Evolutionary conservation across 2,329 filamentous ascomycete genomes (phyloP).

Genomic region (Polychaeton citri): DNA sequence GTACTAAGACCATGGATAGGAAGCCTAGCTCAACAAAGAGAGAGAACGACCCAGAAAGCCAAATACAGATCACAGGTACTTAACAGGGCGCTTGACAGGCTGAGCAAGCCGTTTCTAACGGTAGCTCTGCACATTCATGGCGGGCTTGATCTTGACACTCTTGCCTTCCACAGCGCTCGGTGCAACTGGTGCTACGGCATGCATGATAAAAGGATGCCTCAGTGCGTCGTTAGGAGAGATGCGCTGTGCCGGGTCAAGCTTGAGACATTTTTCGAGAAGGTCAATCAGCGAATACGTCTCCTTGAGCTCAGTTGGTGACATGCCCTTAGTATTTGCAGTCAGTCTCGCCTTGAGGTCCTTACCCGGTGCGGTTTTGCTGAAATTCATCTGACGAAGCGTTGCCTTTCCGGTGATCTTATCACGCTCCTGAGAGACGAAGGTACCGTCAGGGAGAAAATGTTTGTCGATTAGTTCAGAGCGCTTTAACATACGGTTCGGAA

Average conservation of each 20-base stretch:
- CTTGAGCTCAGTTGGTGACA: constrained; percentile 59
- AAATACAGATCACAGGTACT: too few species aligned
- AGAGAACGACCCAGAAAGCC: too few species aligned
- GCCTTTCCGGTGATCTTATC: constrained; percentile 82
- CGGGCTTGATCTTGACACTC: too few species aligned
- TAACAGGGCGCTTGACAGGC: too few species aligned
- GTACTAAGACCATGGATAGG: too few species aligned
- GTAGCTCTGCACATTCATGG: too few species aligned
- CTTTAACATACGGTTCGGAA: constrained; percentile 78
- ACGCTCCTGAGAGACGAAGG: constrained; percentile 72
- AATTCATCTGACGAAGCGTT: constrained; percentile 51
- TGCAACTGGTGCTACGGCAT: too few species aligned
- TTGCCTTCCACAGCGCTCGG: too few species aligned
- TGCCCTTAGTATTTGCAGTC: constrained; percentile 49
- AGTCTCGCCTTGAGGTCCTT: constrained; percentile 72
- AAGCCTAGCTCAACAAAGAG: too few species aligned
- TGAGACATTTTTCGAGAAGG: constrained; percentile 74
- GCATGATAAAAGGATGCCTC: constrained; percentile 71
- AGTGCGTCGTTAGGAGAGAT: constrained; percentile 77
- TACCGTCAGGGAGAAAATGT: constrained; percentile 75
- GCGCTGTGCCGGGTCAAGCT: constrained; percentile 69
- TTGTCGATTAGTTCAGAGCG: constrained; percentile 61
- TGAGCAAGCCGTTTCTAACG: too few species aligned
- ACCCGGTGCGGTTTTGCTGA: constrained; percentile 50
- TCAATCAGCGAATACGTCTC: constrained; percentile 71